A percentile compares a stretch with the other conserved stretches of the same genome.
Conservation (phyloP, 2,329 filamentous ascomycete species). For the Exophiala viscosa region DNA sequence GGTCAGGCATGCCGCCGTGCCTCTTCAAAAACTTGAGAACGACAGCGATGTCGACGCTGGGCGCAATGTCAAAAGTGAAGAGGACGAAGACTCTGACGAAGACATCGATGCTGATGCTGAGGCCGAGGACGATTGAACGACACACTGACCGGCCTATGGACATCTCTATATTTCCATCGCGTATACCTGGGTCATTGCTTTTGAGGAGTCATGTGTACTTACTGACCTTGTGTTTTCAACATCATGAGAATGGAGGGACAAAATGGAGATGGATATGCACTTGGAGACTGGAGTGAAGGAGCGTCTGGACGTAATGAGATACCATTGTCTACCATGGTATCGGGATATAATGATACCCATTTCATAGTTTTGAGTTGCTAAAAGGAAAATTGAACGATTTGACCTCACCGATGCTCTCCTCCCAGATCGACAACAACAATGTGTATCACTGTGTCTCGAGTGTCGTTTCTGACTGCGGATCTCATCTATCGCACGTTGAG, state of each 20-base stretch:
- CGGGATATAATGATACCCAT: conserved; percentile 20
- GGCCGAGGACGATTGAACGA: conserved; percentile 1
- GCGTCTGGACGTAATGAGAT: not conserved
- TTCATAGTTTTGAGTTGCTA: not conserved
- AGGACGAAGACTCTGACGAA: conserved; percentile 1
- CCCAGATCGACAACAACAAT: not conserved
- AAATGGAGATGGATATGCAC: not conserved
- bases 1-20: not conserved
- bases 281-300: not conserved
- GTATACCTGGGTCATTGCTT: too few species aligned
- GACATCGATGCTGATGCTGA: conserved; percentile 16
- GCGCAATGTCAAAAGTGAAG: conserved; percentile 2
- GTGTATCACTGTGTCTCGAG: not conserved
- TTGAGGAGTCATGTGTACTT: too few species aligned
- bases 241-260: not conserved
- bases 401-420: not conserved
- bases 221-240: not conserved
- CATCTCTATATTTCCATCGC: too few species aligned
- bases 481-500: not conserved
- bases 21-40: not conserved
- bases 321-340: not conserved
- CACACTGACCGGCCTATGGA: not conserved
- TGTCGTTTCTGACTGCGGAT: not conserved
- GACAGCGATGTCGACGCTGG: conserved; percentile 1
- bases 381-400: not conserved